Evolutionary conservation across 106 monocot species (phyloP).

Genomic region (Agapanthus africanus): DNA sequence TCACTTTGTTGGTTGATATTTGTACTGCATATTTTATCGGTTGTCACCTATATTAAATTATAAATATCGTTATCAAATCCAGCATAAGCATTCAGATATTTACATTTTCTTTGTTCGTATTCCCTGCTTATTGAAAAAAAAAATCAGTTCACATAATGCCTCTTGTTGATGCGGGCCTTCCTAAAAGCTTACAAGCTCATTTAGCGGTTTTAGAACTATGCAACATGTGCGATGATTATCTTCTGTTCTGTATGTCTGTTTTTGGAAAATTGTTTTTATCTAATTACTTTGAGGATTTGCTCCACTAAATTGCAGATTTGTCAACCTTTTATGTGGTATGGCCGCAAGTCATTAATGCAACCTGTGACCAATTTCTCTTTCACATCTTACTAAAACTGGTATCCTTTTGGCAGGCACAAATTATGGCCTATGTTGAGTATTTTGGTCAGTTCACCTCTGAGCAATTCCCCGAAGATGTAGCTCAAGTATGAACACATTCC

Average conservation of each 20-base stretch:
- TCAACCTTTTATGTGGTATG: too few species aligned
- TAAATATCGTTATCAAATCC: background rate
- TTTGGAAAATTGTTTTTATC: background rate
- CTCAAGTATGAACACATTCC: too few species aligned
- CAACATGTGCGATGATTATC: background rate
- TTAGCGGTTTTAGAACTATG: background rate
- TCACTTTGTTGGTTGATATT: background rate
- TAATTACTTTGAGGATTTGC: too few species aligned
- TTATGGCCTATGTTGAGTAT: slow-evolving; percentile 90
- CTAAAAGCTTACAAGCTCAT: background rate
- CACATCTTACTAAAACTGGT: too few species aligned
- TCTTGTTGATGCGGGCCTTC: background rate
- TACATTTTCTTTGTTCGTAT: background rate
- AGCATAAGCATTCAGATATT: background rate
- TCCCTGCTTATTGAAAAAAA: background rate
- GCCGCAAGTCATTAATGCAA: too few species aligned
- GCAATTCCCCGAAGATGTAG: slow-evolving; percentile 90
- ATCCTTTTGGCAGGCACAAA: slow-evolving; percentile 89
- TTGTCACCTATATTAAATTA: background rate
- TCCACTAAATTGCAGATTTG: too few species aligned
- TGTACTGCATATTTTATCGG: background rate
- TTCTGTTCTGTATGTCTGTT: background rate
- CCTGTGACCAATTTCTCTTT: too few species aligned
- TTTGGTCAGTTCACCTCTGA: slow-evolving; percentile 96
- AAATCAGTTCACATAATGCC: background rate